phyloP scores from a whole-genome alignment of 192 early-diverging fungal genomes.

The Umbelopsis ramanniana region DNA sequence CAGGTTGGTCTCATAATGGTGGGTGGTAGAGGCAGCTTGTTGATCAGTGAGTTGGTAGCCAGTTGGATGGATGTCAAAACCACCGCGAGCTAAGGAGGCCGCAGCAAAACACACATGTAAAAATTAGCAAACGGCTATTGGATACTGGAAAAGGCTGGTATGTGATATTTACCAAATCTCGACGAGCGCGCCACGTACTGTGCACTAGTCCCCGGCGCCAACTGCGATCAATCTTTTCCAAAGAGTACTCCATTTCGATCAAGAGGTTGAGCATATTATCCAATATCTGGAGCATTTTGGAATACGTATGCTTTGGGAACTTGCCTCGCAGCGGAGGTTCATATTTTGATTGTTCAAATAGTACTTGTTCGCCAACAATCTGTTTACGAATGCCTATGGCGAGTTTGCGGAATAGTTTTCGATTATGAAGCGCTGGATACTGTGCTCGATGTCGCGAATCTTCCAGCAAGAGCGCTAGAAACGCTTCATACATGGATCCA shows the following conservation, averaged over 20 bases:
- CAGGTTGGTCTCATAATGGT: slow-evolving; percentile 36
- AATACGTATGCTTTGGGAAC: slow-evolving; percentile 37
- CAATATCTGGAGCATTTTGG: slow-evolving; percentile 33
- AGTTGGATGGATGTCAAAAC: slow-evolving; percentile 42
- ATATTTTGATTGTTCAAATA: slow-evolving; percentile 44
- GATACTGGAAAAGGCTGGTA: no score
- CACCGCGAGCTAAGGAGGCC: slow-evolving; percentile 27
- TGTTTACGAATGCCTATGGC: slow-evolving; percentile 36
- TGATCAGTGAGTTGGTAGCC: slow-evolving; percentile 36
- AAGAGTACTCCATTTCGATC: slow-evolving; percentile 35
- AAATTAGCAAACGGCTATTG: no score
- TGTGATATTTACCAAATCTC: slow-evolving; percentile 38
- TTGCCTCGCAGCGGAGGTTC: slow-evolving; percentile 43
- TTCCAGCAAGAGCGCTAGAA: slow-evolving; percentile 38
- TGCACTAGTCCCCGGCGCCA: slow-evolving; percentile 33
- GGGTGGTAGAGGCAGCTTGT: slow-evolving; percentile 40
- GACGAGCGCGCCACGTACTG: slow-evolving; percentile 37
- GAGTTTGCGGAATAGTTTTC: slow-evolving; percentile 36
- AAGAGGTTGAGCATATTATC: slow-evolving; percentile 43
- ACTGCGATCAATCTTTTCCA: slow-evolving; percentile 32
- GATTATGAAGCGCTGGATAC: slow-evolving; percentile 6
- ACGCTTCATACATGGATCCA: slow-evolving; percentile 41
- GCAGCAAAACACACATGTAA: no score
- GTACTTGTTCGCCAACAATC: slow-evolving; percentile 33
- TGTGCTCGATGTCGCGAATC: slow-evolving; percentile 10